A percentile compares a stretch with the other conserved stretches of the same genome.
phyloP scores from a whole-genome alignment of 202 grass and related monocot species.

The Dendrocalamus latiflorus region DNA sequence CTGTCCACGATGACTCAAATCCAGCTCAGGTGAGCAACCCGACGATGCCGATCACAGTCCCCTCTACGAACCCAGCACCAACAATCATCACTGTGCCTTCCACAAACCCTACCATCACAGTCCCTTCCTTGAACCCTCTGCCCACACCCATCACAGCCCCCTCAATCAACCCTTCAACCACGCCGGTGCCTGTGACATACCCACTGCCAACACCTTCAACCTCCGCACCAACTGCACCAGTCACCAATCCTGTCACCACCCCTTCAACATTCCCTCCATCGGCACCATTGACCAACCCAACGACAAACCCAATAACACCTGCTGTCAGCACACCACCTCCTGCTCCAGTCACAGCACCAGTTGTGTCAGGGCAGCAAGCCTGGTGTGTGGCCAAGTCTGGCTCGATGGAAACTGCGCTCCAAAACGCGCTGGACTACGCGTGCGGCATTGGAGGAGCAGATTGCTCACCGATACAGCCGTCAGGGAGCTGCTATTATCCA shows the following conservation, averaged over 20 bases:
- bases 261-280: constrained; percentile 39
- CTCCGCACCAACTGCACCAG: constrained; percentile 25
- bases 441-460: constrained; percentile 57
- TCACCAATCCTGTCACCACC: constrained; percentile 45
- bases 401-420: constrained; percentile 33
- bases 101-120: too few relatives aligned
- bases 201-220: constrained; percentile 47
- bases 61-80: too few relatives aligned
- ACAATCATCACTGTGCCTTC: too few relatives aligned
- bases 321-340: constrained; percentile 4
- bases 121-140: too few relatives aligned
- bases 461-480: constrained; percentile 55
- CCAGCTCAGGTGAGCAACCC: constrained; percentile 33
- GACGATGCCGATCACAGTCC: too few relatives aligned
- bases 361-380: constrained; percentile 28
- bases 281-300: constrained; percentile 54
- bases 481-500: constrained; percentile 60
- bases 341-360: constrained; percentile 33
- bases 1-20: constrained; percentile 27
- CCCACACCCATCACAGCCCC: too few relatives aligned
- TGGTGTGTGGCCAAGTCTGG: constrained; percentile 75
- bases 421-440: constrained; percentile 75
- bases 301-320: constrained; percentile 8
- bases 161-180: constrained; percentile 31
- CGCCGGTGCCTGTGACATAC: constrained; percentile 23